phyloP scores from a whole-genome alignment of 805 yeast genomes.

The Candida quercuum region DNA sequence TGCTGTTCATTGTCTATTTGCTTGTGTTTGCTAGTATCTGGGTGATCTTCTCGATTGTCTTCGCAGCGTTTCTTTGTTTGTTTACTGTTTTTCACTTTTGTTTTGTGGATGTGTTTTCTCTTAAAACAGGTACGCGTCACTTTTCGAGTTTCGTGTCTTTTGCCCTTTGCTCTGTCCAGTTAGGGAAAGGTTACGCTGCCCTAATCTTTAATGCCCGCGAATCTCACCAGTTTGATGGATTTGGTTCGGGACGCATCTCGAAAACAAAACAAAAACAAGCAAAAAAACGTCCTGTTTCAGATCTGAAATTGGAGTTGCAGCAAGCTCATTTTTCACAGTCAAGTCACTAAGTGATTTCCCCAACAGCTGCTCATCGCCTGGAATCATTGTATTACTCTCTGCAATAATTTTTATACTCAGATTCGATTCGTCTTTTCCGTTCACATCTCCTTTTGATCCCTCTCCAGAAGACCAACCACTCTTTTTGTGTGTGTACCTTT shows the following conservation, averaged over 20 bases:
- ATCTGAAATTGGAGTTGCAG: too few species aligned
- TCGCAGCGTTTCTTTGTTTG: background rate
- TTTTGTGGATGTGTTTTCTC: slow-evolving; percentile 2
- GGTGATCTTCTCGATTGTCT: too few species aligned
- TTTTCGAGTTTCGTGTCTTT: background rate
- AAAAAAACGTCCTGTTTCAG: background rate
- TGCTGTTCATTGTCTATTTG: background rate
- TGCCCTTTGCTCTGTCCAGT: background rate
- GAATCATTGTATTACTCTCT: too few species aligned
- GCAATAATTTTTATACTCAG: too few species aligned
- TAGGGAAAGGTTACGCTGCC: too few species aligned
- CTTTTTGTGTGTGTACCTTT: too few species aligned
- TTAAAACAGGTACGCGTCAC: slow-evolving; percentile 2
- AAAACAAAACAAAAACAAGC: background rate
- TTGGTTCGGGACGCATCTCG: too few species aligned
- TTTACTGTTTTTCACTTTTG: background rate
- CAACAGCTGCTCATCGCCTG: too few species aligned
- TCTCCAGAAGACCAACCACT: too few species aligned
- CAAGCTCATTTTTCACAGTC: too few species aligned
- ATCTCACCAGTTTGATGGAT: background rate
- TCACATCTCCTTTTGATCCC: background rate
- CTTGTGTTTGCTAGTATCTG: background rate
- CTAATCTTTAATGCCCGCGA: too few species aligned
- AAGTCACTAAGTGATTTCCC: background rate
- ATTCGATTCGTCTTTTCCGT: too few species aligned